Conservation (phyloP, 2,329 filamentous ascomycete genomes). For the Fusarium solani-melongenae region DNA sequence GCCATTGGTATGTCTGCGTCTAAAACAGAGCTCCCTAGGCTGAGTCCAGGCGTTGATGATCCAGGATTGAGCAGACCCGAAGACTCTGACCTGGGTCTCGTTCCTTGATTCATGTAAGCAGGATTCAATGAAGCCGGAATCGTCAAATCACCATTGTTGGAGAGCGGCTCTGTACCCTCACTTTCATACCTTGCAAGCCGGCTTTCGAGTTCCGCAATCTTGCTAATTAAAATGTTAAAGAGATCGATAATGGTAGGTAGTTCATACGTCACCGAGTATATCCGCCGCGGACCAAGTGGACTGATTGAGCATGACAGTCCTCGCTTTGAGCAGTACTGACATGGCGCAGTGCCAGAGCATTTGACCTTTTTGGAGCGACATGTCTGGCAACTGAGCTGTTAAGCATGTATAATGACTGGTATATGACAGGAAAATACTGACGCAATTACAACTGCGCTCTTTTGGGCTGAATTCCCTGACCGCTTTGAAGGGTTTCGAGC, state of each 20-base stretch:
- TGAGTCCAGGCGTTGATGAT: background rate
- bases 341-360: background rate
- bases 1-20: background rate
- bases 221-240: background rate
- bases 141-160: background rate
- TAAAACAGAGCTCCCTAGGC: background rate
- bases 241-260: background rate
- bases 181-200: background rate
- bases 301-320: background rate
- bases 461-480: background rate
- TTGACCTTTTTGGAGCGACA: background rate
- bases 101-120: background rate
- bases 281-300: background rate
- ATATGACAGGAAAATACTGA: too few species aligned
- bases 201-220: background rate
- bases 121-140: background rate
- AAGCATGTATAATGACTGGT: too few species aligned
- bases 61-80: background rate
- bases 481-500: background rate
- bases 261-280: background rate
- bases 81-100: background rate
- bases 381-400: background rate
- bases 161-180: background rate
- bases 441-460: background rate
- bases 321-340: background rate